Evolutionary conservation across 768 basidiomycete genomes (phyloP).

Genomic region (Leccinum rimulosum): DNA sequence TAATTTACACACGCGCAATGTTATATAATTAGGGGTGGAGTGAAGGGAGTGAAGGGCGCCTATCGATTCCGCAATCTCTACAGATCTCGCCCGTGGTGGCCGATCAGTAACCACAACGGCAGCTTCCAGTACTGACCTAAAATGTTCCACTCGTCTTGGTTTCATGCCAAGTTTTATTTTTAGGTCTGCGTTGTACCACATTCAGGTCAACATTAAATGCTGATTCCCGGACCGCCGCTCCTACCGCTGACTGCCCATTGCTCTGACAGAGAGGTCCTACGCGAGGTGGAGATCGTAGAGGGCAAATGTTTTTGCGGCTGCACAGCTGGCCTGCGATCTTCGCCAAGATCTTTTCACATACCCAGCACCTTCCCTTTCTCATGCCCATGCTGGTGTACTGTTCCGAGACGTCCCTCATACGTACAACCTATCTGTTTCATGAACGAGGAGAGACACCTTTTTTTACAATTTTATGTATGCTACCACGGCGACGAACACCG

Average conservation of each 20-base stretch:
- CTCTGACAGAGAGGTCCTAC: neutral
- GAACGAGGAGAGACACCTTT: neutral
- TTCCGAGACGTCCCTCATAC: neutral
- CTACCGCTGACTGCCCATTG: neutral
- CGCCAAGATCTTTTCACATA: neutral
- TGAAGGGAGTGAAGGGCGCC: neutral
- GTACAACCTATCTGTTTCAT: neutral
- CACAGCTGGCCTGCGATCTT: neutral
- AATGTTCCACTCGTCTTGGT: neutral
- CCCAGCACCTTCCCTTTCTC: neutral
- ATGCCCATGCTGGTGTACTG: neutral
- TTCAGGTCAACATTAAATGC: neutral
- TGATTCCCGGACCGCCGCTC: neutral
- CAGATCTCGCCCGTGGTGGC: neutral
- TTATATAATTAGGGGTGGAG: neutral
- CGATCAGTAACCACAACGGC: neutral
- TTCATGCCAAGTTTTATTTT: neutral
- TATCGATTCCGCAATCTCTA: neutral
- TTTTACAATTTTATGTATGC: neutral
- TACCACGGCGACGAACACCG: neutral
- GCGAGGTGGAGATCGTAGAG: no score
- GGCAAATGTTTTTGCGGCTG: no score
- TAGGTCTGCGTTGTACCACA: neutral
- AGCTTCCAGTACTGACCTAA: neutral
- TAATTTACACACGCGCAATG: neutral